Conservation (phyloP, 2,329 filamentous ascomycete species). For the Coniochaeta sp. region DNA sequence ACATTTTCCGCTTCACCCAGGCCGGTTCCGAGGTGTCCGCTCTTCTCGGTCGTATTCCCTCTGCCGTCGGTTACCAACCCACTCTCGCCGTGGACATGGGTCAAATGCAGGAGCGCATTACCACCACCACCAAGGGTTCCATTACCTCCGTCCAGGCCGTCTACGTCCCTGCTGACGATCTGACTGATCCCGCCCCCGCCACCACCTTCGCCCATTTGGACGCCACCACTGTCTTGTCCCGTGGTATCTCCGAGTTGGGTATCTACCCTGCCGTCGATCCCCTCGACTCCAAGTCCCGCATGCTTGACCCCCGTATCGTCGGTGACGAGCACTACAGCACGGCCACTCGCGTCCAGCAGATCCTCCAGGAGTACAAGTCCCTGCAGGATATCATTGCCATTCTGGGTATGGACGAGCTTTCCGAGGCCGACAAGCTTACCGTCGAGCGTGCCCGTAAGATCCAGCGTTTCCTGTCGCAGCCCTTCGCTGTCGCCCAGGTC, state of each 20-base stretch:
- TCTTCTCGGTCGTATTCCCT: constrained; percentile 98
- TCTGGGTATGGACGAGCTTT: constrained; percentile 99
- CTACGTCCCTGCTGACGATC: constrained; percentile 99
- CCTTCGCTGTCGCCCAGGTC: constrained; percentile 80
- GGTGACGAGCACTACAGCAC: constrained; percentile 96
- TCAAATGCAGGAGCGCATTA: constrained; percentile 99
- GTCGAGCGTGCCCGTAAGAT: constrained; percentile 99
- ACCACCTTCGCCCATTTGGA: constrained; percentile 99
- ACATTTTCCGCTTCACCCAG: constrained; percentile 99
- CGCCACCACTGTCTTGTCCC: constrained; percentile 99
- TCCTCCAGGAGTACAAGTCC: constrained; percentile 99
- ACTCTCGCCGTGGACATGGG: constrained; percentile 98
- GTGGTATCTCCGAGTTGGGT: constrained; percentile 99
- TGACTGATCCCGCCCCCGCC: constrained; percentile 98
- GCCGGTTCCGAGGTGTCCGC: constrained; percentile 99
- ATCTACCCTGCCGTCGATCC: constrained; percentile 99
- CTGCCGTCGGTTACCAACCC: constrained; percentile 99
- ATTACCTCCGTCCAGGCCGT: constrained; percentile 99
- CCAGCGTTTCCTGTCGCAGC: constrained; percentile 99
- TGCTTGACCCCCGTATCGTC: constrained; percentile 97
- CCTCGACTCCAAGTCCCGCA: constrained; percentile 98
- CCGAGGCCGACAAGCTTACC: constrained; percentile 97
- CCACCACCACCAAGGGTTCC: constrained; percentile 98
- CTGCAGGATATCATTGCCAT: constrained; percentile 99
- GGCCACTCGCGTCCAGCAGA: constrained; percentile 94